phyloP scores from a whole-genome alignment of 768 basidiomycete species.

The Termitomyces sp. region DNA sequence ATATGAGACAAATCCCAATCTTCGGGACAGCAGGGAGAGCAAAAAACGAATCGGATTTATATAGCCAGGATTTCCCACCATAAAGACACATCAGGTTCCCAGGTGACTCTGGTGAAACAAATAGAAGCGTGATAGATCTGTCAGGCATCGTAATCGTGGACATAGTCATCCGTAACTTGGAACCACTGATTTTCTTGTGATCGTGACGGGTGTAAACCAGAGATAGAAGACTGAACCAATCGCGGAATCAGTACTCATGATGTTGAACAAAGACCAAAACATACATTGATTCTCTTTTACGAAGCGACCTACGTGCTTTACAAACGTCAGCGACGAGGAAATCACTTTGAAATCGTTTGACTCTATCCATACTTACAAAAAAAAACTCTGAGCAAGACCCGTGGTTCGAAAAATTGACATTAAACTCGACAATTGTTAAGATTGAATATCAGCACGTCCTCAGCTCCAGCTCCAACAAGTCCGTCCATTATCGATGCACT shows the following conservation, averaged over 20 bases:
- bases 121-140: too few species aligned
- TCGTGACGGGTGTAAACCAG: not conserved
- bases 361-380: not conserved
- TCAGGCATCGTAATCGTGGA: not conserved
- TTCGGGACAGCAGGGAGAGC: not conserved
- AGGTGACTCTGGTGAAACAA: not conserved
- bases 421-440: slow-evolving; percentile 92
- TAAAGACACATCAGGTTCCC: too few species aligned
- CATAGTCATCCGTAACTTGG: not conserved
- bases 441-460: slow-evolving; percentile 86
- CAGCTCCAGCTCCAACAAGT: slow-evolving; percentile 75
- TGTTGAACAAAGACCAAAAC: not conserved
- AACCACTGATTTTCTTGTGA: not conserved
- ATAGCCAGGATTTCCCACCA: not conserved
- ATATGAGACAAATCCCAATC: not conserved
- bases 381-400: not conserved
- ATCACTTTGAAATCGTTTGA: not conserved
- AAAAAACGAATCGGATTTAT: not conserved
- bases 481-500: slow-evolving; percentile 86
- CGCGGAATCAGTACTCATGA: not conserved
- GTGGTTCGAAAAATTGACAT: not conserved
- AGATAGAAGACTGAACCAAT: not conserved
- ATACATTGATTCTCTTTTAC: not conserved
- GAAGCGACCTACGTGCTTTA: not conserved
- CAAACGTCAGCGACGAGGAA: not conserved